These are phyloP conservation scores for Ustilago xerochloae DNA, from an alignment of 1,284 basidiomycete genomes.

Conservation along the genomic window DNA sequence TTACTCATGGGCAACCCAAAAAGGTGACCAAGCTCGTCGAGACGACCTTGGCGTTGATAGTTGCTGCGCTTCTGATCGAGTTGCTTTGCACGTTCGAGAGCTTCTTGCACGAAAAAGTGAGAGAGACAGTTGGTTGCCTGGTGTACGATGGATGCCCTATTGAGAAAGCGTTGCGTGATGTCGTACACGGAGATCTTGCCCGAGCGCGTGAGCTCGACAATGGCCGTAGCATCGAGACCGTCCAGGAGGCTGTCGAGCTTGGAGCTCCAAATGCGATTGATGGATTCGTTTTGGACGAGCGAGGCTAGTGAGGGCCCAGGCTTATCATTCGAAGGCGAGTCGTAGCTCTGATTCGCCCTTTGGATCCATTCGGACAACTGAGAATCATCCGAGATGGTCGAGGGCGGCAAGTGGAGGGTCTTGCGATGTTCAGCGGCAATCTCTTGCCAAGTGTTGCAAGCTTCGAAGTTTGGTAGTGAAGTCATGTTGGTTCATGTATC, in stretches of 20 bases:
- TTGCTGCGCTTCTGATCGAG: conserved; percentile 27
- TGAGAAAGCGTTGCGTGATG: conserved; percentile 26
- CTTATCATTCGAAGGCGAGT: conserved; percentile 5
- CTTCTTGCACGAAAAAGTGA: conserved; percentile 31
- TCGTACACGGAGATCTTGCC: conserved; percentile 22
- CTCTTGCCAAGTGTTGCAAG: conserved; percentile 21
- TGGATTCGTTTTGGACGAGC: conserved; percentile 10
- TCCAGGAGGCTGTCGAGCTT: conserved; percentile 10
- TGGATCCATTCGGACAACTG: conserved; percentile 16
- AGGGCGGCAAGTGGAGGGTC: conserved; percentile 2
- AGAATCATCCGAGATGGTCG: conserved; percentile 9
- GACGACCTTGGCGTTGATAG: conserved; percentile 7
- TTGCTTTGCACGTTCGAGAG: conserved; percentile 15
- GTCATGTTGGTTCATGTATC: neutral
- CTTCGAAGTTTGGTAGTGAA: neutral
- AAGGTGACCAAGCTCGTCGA: conserved; percentile 28
- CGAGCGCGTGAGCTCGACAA: conserved; percentile 19
- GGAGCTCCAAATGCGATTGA: conserved; percentile 16
- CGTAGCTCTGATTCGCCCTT: conserved; percentile 6
- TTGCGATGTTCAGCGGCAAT: conserved; percentile 26
- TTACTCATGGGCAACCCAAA: conserved; percentile 54
- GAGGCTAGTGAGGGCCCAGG: conserved; percentile 25
- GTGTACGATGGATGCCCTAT: conserved; percentile 39
- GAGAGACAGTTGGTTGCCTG: conserved; percentile 52
- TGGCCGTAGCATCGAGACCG: conserved; percentile 27